Conservation (phyloP, 2,329 filamentous ascomycete genomes). For the Diaporthe vexans region DNA sequence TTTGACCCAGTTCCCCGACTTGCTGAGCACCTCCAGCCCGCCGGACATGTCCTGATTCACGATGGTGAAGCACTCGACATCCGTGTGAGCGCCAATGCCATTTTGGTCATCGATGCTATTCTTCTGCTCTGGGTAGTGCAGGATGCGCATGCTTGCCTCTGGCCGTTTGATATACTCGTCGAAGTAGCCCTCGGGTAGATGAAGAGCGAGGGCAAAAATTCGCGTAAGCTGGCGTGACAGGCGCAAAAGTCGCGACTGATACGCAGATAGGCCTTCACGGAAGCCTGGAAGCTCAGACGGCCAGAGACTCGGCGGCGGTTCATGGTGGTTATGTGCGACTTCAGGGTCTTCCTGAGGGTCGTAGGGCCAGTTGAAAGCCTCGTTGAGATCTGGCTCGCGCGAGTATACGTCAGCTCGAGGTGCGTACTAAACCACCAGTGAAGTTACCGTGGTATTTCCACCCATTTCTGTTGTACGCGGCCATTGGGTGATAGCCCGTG, state of each 20-base stretch:
- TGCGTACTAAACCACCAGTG: neutral
- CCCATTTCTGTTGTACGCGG: slow-evolving; percentile 56
- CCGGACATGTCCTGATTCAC: slow-evolving; percentile 59
- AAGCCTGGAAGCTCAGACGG: slow-evolving; percentile 51
- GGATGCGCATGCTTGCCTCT: slow-evolving; percentile 51
- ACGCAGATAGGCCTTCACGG: slow-evolving; percentile 52
- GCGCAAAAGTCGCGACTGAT: slow-evolving; percentile 52
- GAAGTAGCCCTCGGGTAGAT: slow-evolving; percentile 56
- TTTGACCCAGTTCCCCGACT: slow-evolving; percentile 59
- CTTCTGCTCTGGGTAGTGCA: slow-evolving; percentile 45
- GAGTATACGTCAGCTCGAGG: slow-evolving; percentile 35
- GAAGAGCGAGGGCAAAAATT: slow-evolving; percentile 57
- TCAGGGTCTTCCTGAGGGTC: slow-evolving; percentile 49
- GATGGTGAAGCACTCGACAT: slow-evolving; percentile 64
- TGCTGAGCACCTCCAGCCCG: slow-evolving; percentile 61
- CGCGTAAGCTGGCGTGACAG: slow-evolving; percentile 55
- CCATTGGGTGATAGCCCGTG: slow-evolving; percentile 53
- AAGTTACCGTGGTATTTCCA: slow-evolving; percentile 52
- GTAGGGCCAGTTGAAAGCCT: slow-evolving; percentile 54
- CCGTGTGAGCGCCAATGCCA: slow-evolving; percentile 61
- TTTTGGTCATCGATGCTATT: slow-evolving; percentile 45
- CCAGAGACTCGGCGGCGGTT: slow-evolving; percentile 48
- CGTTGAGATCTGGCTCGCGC: slow-evolving; percentile 48
- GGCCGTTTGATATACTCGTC: slow-evolving; percentile 52
- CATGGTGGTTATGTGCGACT: slow-evolving; percentile 45